Evolutionary conservation across 1,284 basidiomycete species (phyloP).

Genomic region (Puccinia horiana): DNA sequence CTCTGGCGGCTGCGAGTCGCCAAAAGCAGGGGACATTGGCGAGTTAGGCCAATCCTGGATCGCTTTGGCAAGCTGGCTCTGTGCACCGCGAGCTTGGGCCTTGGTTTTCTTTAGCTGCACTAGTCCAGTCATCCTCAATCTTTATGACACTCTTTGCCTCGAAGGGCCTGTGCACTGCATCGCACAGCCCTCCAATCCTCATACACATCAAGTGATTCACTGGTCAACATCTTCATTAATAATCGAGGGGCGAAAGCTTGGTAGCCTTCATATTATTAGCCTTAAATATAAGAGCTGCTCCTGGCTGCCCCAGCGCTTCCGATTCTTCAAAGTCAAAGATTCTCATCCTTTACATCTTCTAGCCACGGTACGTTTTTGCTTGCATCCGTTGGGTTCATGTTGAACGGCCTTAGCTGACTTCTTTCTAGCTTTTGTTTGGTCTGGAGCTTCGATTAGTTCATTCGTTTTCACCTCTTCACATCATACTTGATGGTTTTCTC

Average conservation of each 20-base stretch:
- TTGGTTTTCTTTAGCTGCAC: not conserved
- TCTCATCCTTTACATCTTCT: not conserved
- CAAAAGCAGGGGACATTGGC: not conserved
- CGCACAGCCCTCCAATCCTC: not conserved
- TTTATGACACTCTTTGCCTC: not conserved
- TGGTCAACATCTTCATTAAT: not conserved
- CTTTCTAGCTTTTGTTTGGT: not conserved
- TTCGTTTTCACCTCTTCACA: slow-evolving; percentile 10
- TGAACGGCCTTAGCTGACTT: not conserved
- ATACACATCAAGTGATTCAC: not conserved
- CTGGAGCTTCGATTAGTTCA: not conserved
- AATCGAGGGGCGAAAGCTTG: not conserved
- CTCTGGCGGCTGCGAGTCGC: not conserved
- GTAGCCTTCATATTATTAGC: not conserved
- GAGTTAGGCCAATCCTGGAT: not conserved
- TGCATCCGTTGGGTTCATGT: not conserved
- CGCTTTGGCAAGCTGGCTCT: not conserved
- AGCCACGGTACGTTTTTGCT: not conserved
- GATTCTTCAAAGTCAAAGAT: not conserved
- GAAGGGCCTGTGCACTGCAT: not conserved
- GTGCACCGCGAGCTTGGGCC: not conserved
- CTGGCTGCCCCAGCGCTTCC: not conserved
- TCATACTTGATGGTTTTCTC: not conserved
- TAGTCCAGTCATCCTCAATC: not conserved
- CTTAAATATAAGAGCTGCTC: not conserved